Evolutionary conservation across 164 flowering plant genomes (phyloP).

Genomic region (Liquidambar formosana): DNA sequence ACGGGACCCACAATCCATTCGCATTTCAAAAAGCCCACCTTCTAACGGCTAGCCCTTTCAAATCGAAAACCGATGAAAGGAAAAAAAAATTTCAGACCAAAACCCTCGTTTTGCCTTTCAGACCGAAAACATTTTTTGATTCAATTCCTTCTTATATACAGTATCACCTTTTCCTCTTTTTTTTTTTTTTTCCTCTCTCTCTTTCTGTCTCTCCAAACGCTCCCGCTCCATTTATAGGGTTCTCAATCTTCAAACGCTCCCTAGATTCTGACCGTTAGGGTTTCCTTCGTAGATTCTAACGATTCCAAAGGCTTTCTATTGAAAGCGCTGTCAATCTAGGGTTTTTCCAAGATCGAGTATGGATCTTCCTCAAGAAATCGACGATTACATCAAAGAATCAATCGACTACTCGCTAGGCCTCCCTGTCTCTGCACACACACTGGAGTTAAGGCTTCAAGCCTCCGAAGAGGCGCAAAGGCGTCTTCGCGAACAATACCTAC

Average conservation of each 20-base stretch:
- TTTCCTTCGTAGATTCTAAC: not conserved
- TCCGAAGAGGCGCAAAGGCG: conserved; percentile 48
- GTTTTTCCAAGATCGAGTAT: conserved; percentile 24
- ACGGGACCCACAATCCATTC: too few relatives aligned
- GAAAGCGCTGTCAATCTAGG: conserved; percentile 9
- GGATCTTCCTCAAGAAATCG: conserved; percentile 63
- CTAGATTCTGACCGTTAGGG: not conserved
- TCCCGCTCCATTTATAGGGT: conserved; percentile 2
- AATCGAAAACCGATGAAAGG: not conserved
- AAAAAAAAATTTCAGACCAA: not conserved
- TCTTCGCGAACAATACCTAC: conserved; percentile 45
- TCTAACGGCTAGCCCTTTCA: conserved; percentile 23
- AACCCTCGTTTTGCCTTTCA: not conserved
- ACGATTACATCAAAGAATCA: conserved; percentile 64
- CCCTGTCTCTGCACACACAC: conserved; percentile 49
- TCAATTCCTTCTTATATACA: not conserved
- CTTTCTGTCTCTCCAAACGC: not conserved
- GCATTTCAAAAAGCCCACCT: not conserved
- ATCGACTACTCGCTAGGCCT: conserved; percentile 66
- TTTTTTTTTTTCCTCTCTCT: not conserved
- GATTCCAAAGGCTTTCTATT: conserved; percentile 1
- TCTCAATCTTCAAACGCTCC: not conserved
- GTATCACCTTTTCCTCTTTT: not conserved
- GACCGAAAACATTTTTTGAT: not conserved
- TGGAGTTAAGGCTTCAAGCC: conserved; percentile 57